These are phyloP conservation scores for Boletus reticuloceps DNA, from an alignment of 768 basidiomycete genomes.

Conservation along the genomic window DNA sequence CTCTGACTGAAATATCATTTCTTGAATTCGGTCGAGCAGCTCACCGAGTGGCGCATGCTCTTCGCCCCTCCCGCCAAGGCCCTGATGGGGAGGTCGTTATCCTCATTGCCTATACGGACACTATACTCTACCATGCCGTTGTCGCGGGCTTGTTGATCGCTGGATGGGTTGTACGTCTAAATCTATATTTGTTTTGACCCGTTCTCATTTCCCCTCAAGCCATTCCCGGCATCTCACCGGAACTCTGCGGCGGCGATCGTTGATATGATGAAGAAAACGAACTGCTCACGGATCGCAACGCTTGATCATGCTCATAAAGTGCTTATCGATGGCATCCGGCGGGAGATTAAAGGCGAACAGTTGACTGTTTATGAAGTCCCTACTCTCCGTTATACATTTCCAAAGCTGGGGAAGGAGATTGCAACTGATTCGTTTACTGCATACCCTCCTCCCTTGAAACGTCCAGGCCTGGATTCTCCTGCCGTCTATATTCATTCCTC, in stretches of 20 bases:
- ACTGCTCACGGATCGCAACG: conserved; percentile 19
- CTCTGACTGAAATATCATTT: conserved; percentile 9
- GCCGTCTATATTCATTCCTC: conserved; percentile 47
- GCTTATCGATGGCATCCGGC: conserved; percentile 11
- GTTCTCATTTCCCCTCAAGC: conserved; percentile 21
- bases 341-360: not conserved
- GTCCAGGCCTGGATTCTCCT: conserved; percentile 32
- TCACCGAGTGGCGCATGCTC: conserved; percentile 37
- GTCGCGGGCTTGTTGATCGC: conserved; percentile 38
- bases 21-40: conserved; percentile 29
- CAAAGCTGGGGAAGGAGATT: conserved; percentile 37
- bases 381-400: conserved; percentile 31
- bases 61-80: conserved; percentile 34
- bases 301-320: conserved; percentile 15
- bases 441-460: conserved; percentile 11
- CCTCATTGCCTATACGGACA: conserved; percentile 30
- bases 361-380: conserved; percentile 21
- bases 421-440: conserved; percentile 11
- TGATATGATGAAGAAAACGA: conserved; percentile 20
- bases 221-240: conserved; percentile 37
- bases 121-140: conserved; percentile 32
- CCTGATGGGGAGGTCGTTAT: conserved; percentile 20
- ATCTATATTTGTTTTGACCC: conserved; percentile 21
- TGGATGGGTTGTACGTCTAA: conserved; percentile 33
- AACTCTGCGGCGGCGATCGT: conserved; percentile 42